Conservation (phyloP, 164 flowering plant genomes). For the Buxus sempervirens region DNA sequence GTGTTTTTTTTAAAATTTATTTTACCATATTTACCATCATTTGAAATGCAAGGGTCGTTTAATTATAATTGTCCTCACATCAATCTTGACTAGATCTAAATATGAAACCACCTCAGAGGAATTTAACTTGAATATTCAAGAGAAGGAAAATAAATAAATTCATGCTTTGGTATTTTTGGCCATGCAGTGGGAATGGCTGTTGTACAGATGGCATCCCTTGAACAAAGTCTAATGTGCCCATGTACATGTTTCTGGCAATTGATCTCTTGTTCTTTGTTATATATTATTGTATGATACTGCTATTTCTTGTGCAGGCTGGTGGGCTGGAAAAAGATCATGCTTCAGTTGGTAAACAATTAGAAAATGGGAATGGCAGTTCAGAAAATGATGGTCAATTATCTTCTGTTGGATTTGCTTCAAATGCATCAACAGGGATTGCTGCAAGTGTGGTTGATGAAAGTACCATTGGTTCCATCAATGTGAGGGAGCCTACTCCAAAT, state of each 20-base stretch:
- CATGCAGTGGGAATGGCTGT: no score
- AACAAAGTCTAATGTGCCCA: background rate
- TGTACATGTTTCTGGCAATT: background rate
- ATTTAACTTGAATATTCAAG: no score
- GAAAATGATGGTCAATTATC: constrained; percentile 5
- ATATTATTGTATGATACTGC: background rate
- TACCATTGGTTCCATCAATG: background rate
- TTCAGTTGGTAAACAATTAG: constrained; percentile 7
- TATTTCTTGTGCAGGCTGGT: constrained; percentile 10
- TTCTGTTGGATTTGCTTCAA: background rate
- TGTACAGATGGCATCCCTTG: background rate
- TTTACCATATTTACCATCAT: no score
- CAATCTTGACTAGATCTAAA: background rate
- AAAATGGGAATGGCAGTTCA: constrained; percentile 9
- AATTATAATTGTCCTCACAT: no score
- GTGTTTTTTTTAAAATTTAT: no score
- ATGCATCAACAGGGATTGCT: background rate
- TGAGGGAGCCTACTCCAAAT: constrained; percentile 3
- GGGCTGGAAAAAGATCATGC: constrained; percentile 9
- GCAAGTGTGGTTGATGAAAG: background rate
- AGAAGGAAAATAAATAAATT: no score
- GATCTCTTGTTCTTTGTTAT: no score
- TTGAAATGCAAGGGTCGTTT: no score
- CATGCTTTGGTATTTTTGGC: no score
- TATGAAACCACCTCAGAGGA: background rate